Base-by-base conservation (phyloP, 768 basidiomycete genomes). In the Kwoniella newhampshirensis region DNA sequence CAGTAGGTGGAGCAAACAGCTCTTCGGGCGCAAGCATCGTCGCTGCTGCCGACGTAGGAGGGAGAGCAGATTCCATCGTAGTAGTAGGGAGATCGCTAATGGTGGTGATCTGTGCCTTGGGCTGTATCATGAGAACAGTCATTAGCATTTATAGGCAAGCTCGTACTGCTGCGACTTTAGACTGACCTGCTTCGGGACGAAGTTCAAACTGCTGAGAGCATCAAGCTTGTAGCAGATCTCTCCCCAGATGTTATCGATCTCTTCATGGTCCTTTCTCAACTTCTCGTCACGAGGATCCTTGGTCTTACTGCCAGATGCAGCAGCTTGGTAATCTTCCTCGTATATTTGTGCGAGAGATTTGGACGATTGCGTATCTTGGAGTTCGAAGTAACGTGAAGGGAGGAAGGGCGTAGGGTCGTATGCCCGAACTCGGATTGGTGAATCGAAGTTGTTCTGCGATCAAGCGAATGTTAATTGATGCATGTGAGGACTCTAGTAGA, bases 341-440 rank as follows among this genome's bases (percentile, higher is more conserved):
- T 98, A 98, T 37, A 99, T 89, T 78, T 98, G 88, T 13, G 92
- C 93, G 43, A 99, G 82, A 0, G 89, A 92, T 73, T 90, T 87
- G 3, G 84, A 80, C 7, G 89, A 92, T 73, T 93, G 89, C 3
- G 84, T 86, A 68, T 94, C 92, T 73, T 91, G 85, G 8, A 97
- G 79, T 71, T 97, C 93, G 57, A 96, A 84, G 54, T 89, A 80
- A 28, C 87, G 84, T 0, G 91, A 96, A 0, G 94, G 91, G 0
- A 98, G 79, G 81, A 93, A 97, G 0, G 93, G 86, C 62, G 87
- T 89, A 63, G 91, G 85, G 40, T 91, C 88, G 51, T 85, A 73
- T 0, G 86, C 82, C 2, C 87, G 84, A 54, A 85, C 80, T n/a
- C 93, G 88, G 51, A 88, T 83, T 30, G 97, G 91, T 68, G 98